Conservation (phyloP, 2,329 filamentous ascomycete genomes). For the Exophiala oligosperma region DNA sequence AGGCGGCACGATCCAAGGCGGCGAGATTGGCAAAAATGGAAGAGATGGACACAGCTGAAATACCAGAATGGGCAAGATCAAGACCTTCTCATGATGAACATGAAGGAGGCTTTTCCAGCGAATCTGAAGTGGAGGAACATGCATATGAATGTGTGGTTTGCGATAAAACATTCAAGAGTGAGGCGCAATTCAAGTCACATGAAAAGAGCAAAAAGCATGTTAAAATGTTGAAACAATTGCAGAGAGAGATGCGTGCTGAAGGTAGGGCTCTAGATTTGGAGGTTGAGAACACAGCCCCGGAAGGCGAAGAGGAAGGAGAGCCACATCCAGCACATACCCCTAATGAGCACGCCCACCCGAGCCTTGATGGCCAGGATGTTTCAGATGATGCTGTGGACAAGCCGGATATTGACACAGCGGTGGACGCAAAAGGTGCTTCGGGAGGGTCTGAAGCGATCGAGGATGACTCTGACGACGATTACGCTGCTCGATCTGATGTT, state of each 20-base stretch:
- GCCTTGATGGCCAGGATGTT: constrained; percentile 19
- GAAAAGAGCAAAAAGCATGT: constrained; percentile 96
- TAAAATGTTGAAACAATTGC: constrained; percentile 79
- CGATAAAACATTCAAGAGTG: constrained; percentile 75
- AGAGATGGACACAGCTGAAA: constrained; percentile 41
- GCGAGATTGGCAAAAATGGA: constrained; percentile 70
- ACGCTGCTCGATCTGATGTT: constrained; percentile 44
- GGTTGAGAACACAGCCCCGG: constrained; percentile 1
- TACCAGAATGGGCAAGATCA: constrained; percentile 72
- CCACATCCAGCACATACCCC: constrained; percentile 1
- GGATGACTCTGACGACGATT: constrained; percentile 38
- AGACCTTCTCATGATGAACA: constrained; percentile 48
- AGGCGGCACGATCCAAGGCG: constrained; percentile 79
- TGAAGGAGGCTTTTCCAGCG: constrained; percentile 46
- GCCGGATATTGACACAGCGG: background rate
- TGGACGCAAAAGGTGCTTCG: constrained; percentile 9
- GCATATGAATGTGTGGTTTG: constrained; percentile 65
- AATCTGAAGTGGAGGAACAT: constrained; percentile 52
- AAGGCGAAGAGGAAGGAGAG: constrained; percentile 12
- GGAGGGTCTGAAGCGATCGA: constrained; percentile 13
- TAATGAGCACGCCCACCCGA: background rate
- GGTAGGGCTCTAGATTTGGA: constrained; percentile 52
- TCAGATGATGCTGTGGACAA: constrained; percentile 6
- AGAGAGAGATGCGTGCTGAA: constrained; percentile 79
- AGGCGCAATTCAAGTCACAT: constrained; percentile 86